Conservation (phyloP, 2,329 filamentous ascomycete species). For the Fusarium longipes region DNA sequence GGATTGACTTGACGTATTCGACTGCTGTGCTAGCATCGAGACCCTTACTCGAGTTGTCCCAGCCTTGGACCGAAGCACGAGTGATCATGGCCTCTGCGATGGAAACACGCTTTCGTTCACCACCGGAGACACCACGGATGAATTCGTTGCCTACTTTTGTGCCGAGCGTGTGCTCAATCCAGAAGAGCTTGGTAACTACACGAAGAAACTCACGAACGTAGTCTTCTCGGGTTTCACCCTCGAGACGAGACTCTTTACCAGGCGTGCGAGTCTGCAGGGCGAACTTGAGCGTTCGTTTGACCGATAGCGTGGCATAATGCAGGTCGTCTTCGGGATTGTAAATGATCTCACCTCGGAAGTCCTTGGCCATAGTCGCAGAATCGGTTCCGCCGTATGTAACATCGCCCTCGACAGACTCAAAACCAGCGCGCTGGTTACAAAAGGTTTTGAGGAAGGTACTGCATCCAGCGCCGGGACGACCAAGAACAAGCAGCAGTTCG, state of each 20-base stretch:
- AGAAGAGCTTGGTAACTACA: slow-evolving; percentile 76
- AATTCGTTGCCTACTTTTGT: slow-evolving; percentile 77
- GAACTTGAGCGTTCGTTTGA: slow-evolving; percentile 74
- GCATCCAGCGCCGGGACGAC: slow-evolving; percentile 75
- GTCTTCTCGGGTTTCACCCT: slow-evolving; percentile 69
- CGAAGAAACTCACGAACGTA: slow-evolving; percentile 64
- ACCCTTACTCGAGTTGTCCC: slow-evolving; percentile 80
- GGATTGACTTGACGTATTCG: slow-evolving; percentile 74
- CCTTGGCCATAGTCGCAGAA: slow-evolving; percentile 59
- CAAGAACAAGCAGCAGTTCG: slow-evolving; percentile 75
- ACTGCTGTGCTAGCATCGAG: slow-evolving; percentile 78
- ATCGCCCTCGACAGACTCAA: slow-evolving; percentile 71
- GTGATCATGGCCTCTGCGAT: slow-evolving; percentile 75
- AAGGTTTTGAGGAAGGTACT: slow-evolving; percentile 78
- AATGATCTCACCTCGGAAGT: slow-evolving; percentile 71
- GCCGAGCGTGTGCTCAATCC: slow-evolving; percentile 75
- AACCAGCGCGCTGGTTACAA: slow-evolving; percentile 75
- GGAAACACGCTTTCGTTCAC: slow-evolving; percentile 78
- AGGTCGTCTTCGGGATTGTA: slow-evolving; percentile 76
- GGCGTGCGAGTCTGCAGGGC: slow-evolving; percentile 74
- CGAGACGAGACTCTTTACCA: slow-evolving; percentile 58
- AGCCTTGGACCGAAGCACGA: slow-evolving; percentile 73
- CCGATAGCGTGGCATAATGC: slow-evolving; percentile 76
- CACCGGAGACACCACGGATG: slow-evolving; percentile 71
- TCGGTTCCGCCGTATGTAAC: slow-evolving; percentile 69